Evolutionary conservation across 495 filamentous ascomycete species (phyloP), one percentile per base, ranked within the genome.

Genomic region (Podospora australis): DNA sequence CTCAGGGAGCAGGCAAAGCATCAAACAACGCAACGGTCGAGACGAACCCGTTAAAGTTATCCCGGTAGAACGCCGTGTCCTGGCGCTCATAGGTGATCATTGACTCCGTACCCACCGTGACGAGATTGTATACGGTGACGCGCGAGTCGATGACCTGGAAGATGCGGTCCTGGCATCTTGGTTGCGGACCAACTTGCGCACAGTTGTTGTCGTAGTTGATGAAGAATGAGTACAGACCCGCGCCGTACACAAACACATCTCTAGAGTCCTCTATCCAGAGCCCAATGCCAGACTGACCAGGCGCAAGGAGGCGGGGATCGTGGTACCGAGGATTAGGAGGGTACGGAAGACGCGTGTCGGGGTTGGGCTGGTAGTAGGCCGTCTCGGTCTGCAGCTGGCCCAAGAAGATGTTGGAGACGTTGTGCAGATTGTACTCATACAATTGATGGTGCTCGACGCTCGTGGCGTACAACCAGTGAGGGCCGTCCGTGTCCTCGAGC

Each of bases 301-400:
- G 44, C 4, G 13, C 23, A 22, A 48, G 54, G 69, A 90, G 90
- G 49, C 75, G 75, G 0, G 90, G 90, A 57, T 96, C 90, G 50
- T 75, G 71, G 64, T 74, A 90, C 11, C 66, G 63, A 20, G 60
- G 17, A 39, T 82, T 75, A 3, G 78, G 58, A 0, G 74, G 72
- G 68, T 85, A 91, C 2, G 86, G 83, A 11, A 72, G 67, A 2
- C 77, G 63, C 0, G 87, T 79, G 48, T 79, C 76, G 2, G 90
- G 90, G 69, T 95, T 95, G 34, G 78, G 73, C 67, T 68, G 65
- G 55, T 73, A 64, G 55, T 78, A 81, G 44, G 84, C 84, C 6
- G 87, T 86, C 63, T 94, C 88, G 16, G 86, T 87, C 56, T 95
- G 88, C 49, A 90, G 82, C 55, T 83, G 78, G 8, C 84, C 84